Base-by-base conservation (phyloP, 1,284 basidiomycete genomes). In the Ganoderma multipileum region DNA sequence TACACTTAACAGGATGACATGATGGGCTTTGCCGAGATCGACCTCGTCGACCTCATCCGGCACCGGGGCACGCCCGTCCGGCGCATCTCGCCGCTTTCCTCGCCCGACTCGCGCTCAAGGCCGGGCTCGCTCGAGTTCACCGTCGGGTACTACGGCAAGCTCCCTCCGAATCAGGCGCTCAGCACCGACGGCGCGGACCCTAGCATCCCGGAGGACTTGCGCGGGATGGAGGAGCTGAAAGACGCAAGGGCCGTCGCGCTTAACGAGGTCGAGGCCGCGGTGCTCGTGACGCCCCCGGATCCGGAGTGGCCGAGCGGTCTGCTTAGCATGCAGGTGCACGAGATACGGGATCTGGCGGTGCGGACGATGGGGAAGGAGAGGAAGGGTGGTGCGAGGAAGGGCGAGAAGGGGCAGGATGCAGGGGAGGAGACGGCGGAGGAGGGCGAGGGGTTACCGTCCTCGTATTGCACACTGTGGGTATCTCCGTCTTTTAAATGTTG, bases 71-170 rank as follows among this genome's bases (percentile, higher is more conserved):
- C 71, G 52, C 77, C 80, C 30, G 69, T 73, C 20, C 78, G 80
- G 18, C 76, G 76, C 28, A 68, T 76, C 54, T 73, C 76, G 11
- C 71, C 73, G 16, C 76, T 81, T 33, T 63, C 70, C 1, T 77
- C 77, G 58, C 76, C 79, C 5, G 77, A 79, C 68, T 73, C 73
- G 33, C 61, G 71, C 28, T 14, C 70, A 36, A 75, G 78, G 18
- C 78, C 79, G 0, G 79, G 79, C 11, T 73, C 68, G 18, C 62
- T 81, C 61, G 80, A 81, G 69, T 80, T 86, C 84, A 87, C 86
- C 14, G 84, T 89, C 60, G 89, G 89, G 6, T 91, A 89, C 83
- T 91, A 87, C 78, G 85, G 89, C 68, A 91, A 91, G 80, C 84
- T 82, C 0, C 81, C 83, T 33, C 83, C 88, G 30, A 81, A 84